Evolutionary conservation across 1,284 basidiomycete genomes (phyloP), one percentile per base, ranked within the genome.

Genomic region (Apiotrichum montevideense): DNA sequence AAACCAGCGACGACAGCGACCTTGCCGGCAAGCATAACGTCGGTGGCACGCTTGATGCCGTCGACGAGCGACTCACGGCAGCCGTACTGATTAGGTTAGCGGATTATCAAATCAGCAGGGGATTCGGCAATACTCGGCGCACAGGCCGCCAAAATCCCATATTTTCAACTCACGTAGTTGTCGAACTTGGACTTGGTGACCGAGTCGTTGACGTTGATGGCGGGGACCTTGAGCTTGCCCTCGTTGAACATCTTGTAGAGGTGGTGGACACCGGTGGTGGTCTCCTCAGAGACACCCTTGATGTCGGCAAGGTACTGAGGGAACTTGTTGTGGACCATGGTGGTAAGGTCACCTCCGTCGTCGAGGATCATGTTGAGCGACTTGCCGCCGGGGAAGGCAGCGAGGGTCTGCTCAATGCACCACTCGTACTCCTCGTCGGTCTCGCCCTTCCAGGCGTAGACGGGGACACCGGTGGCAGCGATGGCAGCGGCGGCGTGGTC

Each of bases 1-100:
- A 89, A 99, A 63, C 95, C 95, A 69, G 95, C 95, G 69, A 99
- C 95, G 65, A 98, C 90, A 60, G 94, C 94, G 67, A 98, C 91
- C 82, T 99, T 99, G 61, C 95, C 95, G 70, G 96, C 96, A 76
- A 98, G 86, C 95, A 99, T 99, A 77, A 99, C 92, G 79, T 99
- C 95, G 69, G 95, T 99, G 62, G 95, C 95, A 76, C 95, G 92
- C 85, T 99, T 99, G 83, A 99, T 98, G 75, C 95, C 95, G 77
- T 99, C 95, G 66, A 99, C 96, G 66, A 99, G 89, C 52, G 95
- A 99, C 81, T 99, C 96, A 73, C 96, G 90, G 82, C 95, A 99
- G 64, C 93, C 93, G 78, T 97, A 97, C 79, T 89, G 87, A 14
- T 39, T 39, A 8, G 13, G 7, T 39, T 39, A 39, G 37, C 37